Conservation (phyloP, 768 basidiomycete genomes). For the Galerina marginata region DNA sequence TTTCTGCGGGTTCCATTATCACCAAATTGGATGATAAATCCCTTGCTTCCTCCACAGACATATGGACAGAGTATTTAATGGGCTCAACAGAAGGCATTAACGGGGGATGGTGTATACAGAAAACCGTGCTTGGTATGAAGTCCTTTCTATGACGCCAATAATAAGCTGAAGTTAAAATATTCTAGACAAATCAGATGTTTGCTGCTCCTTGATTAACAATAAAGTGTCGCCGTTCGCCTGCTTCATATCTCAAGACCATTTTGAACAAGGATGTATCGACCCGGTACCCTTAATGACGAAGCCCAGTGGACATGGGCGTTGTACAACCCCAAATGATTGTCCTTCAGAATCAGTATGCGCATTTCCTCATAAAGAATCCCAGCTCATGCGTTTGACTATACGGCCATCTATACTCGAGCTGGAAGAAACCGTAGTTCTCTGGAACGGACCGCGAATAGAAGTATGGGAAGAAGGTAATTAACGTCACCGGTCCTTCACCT, state of each 20-base stretch:
- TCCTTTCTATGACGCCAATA: background rate
- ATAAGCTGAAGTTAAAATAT: background rate
- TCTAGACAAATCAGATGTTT: conserved; percentile 27
- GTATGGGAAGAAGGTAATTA: conserved; percentile 69
- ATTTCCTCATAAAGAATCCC: conserved; percentile 50
- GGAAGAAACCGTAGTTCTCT: conserved; percentile 55
- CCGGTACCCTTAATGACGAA: conserved; percentile 56
- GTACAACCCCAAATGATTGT: conserved; percentile 44
- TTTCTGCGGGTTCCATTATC: conserved; percentile 64
- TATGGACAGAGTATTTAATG: conserved; percentile 55
- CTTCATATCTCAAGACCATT: conserved; percentile 43
- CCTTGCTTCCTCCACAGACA: conserved; percentile 42
- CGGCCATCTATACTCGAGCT: conserved; percentile 26
- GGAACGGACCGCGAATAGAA: conserved; percentile 73
- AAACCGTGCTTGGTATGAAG: conserved; percentile 24
- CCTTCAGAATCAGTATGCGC: conserved; percentile 51
- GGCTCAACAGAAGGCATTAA: conserved; percentile 18
- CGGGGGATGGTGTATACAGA: conserved; percentile 68
- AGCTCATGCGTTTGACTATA: conserved; percentile 63
- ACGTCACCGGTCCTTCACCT: conserved; percentile 7
- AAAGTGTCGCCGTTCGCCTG: conserved; percentile 43
- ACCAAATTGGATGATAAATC: conserved; percentile 67
- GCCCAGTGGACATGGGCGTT: conserved; percentile 40
- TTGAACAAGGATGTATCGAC: conserved; percentile 56
- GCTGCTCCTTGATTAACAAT: conserved; percentile 25